Percentiles rank a stretch among this genome's conserved stretches.
phyloP scores from a whole-genome alignment of 2,329 filamentous ascomycete species.

The Trichoderma aggressivum region DNA sequence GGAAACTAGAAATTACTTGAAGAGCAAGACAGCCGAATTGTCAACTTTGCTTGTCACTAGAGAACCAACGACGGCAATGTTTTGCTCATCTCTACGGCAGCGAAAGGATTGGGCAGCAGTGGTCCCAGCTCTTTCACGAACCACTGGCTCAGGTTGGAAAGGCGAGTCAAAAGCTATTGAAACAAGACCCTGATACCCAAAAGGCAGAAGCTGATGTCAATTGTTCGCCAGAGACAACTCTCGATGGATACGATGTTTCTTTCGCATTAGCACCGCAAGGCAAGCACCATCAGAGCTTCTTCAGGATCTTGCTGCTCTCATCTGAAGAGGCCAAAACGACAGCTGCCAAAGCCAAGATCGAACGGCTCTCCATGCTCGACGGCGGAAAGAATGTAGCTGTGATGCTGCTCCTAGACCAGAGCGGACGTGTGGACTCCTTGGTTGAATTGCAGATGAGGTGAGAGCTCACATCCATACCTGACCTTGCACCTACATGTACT shows the following conservation, averaged over 20 bases:
- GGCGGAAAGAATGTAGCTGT: conserved; percentile 40
- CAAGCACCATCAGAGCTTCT: conserved; percentile 6
- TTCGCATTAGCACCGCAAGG: conserved; percentile 31
- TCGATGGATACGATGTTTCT: conserved; percentile 46
- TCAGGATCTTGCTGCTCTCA: conserved; percentile 42
- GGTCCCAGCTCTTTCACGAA: conserved; percentile 27
- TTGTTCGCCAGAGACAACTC: conserved; percentile 36
- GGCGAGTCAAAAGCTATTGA: conserved; percentile 25
- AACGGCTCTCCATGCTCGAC: conserved; percentile 41
- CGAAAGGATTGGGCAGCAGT: conserved; percentile 36
- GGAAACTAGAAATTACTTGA: neutral
- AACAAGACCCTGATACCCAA: neutral
- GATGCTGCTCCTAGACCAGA: conserved; percentile 42
- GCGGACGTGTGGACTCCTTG: conserved; percentile 33
- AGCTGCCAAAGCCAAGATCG: conserved; percentile 33
- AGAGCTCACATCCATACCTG: conserved; percentile 16
- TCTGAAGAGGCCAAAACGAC: conserved; percentile 34
- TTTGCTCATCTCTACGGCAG: conserved; percentile 39
- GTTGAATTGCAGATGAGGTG: conserved; percentile 46
- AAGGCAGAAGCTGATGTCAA: conserved; percentile 8
- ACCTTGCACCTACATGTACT: neutral
- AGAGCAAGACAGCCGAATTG: neutral
- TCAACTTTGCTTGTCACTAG: neutral
- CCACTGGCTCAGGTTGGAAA: conserved; percentile 25
- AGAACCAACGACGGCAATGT: conserved; percentile 25